A percentile compares a stretch with the other conserved stretches of the same genome.
Conservation (phyloP, 2,329 filamentous ascomycete species). For the Anthostomella pinea region DNA sequence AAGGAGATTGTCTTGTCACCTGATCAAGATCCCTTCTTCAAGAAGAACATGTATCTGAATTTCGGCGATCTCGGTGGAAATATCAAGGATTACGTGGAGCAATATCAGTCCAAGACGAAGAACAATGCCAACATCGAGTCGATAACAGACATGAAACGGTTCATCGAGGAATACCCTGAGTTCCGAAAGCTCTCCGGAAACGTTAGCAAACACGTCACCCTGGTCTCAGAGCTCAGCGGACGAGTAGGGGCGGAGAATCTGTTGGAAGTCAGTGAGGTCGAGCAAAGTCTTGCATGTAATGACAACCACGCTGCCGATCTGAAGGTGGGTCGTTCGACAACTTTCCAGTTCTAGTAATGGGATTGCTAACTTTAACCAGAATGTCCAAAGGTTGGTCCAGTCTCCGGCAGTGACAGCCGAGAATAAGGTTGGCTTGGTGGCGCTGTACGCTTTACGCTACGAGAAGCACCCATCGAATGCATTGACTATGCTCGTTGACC, state of each 20-base stretch:
- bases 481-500: slow-evolving; percentile 79
- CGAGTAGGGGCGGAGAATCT: slow-evolving; percentile 81
- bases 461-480: slow-evolving; percentile 82
- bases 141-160: slow-evolving; percentile 97
- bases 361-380: slow-evolving; percentile 46
- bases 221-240: slow-evolving; percentile 90
- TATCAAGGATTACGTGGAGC: slow-evolving; percentile 97
- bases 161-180: slow-evolving; percentile 97
- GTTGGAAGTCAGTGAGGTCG: slow-evolving; percentile 94
- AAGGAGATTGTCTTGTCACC: slow-evolving; percentile 94
- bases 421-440: slow-evolving; percentile 85
- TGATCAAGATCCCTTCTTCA: slow-evolving; percentile 98
- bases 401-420: slow-evolving; percentile 72
- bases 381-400: slow-evolving; percentile 82
- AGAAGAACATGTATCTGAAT: slow-evolving; percentile 98
- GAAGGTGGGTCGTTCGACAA: slow-evolving; percentile 56
- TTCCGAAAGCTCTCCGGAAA: slow-evolving; percentile 96
- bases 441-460: slow-evolving; percentile 93
- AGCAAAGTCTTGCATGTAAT: slow-evolving; percentile 95
- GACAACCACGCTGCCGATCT: slow-evolving; percentile 90
- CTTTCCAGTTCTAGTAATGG: background rate
- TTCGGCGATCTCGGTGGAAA: slow-evolving; percentile 94
- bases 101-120: slow-evolving; percentile 97
- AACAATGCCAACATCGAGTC: slow-evolving; percentile 95
- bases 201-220: slow-evolving; percentile 95